Conservation (phyloP, 345 rosid genomes). For the Brassica juncea region DNA sequence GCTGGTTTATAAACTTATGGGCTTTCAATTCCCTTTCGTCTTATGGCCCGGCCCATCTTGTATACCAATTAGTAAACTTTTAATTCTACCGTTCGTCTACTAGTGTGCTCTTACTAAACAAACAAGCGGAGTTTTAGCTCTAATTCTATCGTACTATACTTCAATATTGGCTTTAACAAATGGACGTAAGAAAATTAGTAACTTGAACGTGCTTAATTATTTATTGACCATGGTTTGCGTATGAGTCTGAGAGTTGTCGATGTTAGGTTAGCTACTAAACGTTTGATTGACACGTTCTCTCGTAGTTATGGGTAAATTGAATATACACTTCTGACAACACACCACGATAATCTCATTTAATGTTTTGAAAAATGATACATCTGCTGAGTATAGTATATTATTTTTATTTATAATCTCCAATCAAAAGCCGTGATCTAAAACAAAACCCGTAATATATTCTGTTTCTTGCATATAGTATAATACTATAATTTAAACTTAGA, state of each 20-base stretch:
- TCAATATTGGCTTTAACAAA: not conserved
- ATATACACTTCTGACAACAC: not conserved
- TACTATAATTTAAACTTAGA: not conserved
- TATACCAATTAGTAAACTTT: not conserved
- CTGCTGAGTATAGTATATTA: not conserved
- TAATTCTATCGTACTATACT: not conserved
- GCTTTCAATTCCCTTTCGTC: not conserved
- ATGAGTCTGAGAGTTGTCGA: conserved; percentile 2
- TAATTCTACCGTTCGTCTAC: not conserved
- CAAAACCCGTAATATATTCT: not conserved
- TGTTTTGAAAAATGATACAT: not conserved
- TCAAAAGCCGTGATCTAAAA: not conserved
- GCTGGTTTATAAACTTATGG: not conserved
- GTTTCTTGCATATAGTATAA: not conserved
- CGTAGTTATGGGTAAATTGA: not conserved
- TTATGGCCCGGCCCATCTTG: not conserved
- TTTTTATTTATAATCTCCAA: not conserved
- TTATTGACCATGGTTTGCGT: not conserved
- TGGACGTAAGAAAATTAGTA: not conserved
- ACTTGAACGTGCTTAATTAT: not conserved
- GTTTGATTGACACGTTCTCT: not conserved
- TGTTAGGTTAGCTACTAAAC: not conserved
- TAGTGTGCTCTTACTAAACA: not conserved
- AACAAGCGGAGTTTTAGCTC: not conserved
- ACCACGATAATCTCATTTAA: not conserved